Base-by-base conservation (phyloP, 805 yeast species). In the Nakazawaea peltata region DNA sequence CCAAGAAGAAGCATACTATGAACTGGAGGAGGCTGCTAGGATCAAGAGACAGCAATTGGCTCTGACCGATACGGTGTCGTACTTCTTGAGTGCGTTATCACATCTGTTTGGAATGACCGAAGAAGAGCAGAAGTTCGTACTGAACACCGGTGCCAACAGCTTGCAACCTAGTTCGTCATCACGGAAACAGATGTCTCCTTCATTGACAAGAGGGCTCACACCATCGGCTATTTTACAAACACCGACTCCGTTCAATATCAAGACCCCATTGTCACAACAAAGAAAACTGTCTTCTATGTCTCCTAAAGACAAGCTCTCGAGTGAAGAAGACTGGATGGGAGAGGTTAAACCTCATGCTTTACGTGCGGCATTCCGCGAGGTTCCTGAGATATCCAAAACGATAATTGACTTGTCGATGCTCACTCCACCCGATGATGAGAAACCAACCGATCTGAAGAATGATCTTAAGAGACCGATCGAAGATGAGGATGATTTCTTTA, bases 31-130 rank as follows among this genome's bases (percentile, higher is more conserved):
- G 44, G 49, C 59, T 11, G 65, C 64, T 41, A 53, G 69, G 41
- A 58, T 57, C 30, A 63, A 56, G 40, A 53, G 79, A 36, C 57
- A 73, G 29, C 73, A 66, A 33, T 56, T 73, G 28, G 65, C 69
- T 2, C 50, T 50, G 33, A 40, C 51, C 16, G 71, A 73, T 45
- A 71, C 77, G 0, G 63, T 65, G 30, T 54, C 56, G 34, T 74
- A 69, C 48, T 67, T 73, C 44, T 57, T 65, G 31, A 69, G 75
- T 0, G 67, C 76, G 2, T 54, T 74, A 36, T 65, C 74, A 7
- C 72, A 73, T 47, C 53, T 69, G 25, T 54, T 73, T 40, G 71
- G 66, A 28, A 45, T 73, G 18, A 65, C 63, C 7, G 71, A 62
- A 10, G 58, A 61, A 24, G 61, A 56, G 37, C 45, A 41, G 10